These are phyloP conservation scores for Hibiscus syriacus DNA, from an alignment of 345 rosid genomes.

Conservation along the genomic window DNA sequence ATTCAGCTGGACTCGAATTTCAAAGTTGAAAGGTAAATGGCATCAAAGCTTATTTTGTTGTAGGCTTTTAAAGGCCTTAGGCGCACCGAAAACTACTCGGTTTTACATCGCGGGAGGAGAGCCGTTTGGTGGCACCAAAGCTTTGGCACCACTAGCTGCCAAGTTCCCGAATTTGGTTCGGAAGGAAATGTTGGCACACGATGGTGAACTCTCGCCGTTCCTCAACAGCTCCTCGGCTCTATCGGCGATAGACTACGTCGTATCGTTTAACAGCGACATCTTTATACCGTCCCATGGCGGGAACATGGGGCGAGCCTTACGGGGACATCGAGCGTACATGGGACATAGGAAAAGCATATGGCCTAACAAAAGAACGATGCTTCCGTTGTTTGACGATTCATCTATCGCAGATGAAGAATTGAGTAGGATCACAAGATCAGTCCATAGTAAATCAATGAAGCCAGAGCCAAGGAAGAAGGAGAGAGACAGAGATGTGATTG, in stretches of 20 bases:
- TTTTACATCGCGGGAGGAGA: conserved; percentile 68
- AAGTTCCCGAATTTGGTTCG: conserved; percentile 47
- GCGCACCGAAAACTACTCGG: conserved; percentile 48
- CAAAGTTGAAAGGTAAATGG: not conserved
- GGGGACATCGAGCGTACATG: conserved; percentile 67
- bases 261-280: conserved; percentile 59
- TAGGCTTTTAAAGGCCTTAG: conserved; percentile 63
- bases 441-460: conserved; percentile 53
- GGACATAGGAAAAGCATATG: conserved; percentile 67
- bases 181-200: conserved; percentile 48
- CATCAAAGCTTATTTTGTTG: not conserved
- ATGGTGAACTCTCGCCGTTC: too few species aligned
- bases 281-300: conserved; percentile 89
- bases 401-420: too few species aligned
- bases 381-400: too few species aligned
- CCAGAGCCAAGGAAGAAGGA: conserved; percentile 48
- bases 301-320: conserved; percentile 74
- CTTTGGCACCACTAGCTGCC: conserved; percentile 45
- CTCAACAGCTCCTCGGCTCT: conserved; percentile 50
- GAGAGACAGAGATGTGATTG: conserved; percentile 54
- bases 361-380: too few species aligned
- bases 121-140: conserved; percentile 61
- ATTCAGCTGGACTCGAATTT: not conserved
- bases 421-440: conserved; percentile 36
- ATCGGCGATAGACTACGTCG: conserved; percentile 68